Evolutionary conservation across 495 filamentous ascomycete genomes (phyloP), one percentile per base, ranked within the genome.

Genomic region (Neurospora tetraspora): DNA sequence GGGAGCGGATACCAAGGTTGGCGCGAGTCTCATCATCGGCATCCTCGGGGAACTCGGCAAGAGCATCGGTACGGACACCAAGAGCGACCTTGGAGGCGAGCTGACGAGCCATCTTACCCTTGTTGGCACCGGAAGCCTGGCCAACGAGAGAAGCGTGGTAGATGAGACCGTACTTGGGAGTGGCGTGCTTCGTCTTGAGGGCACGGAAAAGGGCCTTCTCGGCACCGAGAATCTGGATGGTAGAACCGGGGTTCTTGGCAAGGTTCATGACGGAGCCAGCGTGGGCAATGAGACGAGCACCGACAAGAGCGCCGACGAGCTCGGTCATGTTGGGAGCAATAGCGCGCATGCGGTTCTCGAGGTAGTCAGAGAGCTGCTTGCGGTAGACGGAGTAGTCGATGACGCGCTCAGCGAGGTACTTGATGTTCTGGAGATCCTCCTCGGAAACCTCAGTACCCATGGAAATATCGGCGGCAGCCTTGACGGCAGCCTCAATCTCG

Each of bases 151-250:
- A 97, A 23, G 96, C 94, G 82, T 99, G 96, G 85, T 98, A 99
- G 82, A 98, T 97, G 75, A 99, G 88, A 86, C 96, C 96, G 77
- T 99, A 99, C 85, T 99, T 99, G 75, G 96, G 96, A 14, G 96
- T 99, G 78, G 98, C 93, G 81, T 98, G 96, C 86, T 99, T 99
- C 20, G 96, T 99, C 87, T 99, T 99, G 73, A 99, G 85, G 23
- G 96, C 96, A 74, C 96, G 89, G 89, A 99, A 99, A 71, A 99
- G 90, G 5, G 96, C 96, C 87, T 99, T 99, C 84, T 99, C 96
- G 72, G 96, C 96, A 82, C 96, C 96, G 10, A 99, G 89, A 79
- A 99, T 98, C 85, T 99, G 96, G 73, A 99, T 90, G 59, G 96
- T 99, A 78, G 91, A 94, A 82, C 94, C 94, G 72, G 96, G 94